Evolutionary conservation across 345 rosid genomes (phyloP), one percentile per base, ranked within the genome.

Genomic region (Leavenworthia alabamica): DNA sequence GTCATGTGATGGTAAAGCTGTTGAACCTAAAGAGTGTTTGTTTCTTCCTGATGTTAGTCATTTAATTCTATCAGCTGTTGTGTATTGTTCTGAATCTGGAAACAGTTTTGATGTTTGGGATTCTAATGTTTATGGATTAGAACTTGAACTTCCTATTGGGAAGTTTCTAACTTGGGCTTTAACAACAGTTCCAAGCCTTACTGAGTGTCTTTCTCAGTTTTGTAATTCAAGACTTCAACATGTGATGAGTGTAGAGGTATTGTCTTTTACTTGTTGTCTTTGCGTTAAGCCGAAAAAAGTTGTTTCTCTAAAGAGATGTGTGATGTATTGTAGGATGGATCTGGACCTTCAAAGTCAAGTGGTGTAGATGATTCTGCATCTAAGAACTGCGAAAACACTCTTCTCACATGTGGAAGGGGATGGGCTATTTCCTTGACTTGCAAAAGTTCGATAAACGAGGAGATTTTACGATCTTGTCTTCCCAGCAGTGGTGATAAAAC

Each of bases 91-190:
- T 66, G 89, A 80, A 20, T 78, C 66, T 68, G 77, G 76, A 31
- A 47, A 72, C 20, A 78, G 70, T 48, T 68, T 83, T 13, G 73
- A 84, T 78, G 16, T 80, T 24, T 82, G 89, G 89, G 81, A 82
- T 60, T 72, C 81, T 19, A 81, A 81, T 48, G 36, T 82, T 42
- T 70, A 44, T 23, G 67, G 75, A 31, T 78, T 81, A 53, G 81
- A 79, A 11, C 66, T 74, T 62, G 78, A 74, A 41, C 78, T 92
- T 78, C 84, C 97, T 23, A 80, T 55, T 1, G 83, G 82, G 32
- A 85, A 85, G 60, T 80, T 85, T 70, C 81, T 85, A 20, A 62
- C 85, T 7, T 86, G 99, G 98, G 79, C 75, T 4, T 53, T 81
- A 62, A 42, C 81, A 4, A 79, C 85, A 0, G 74, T 80, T 17